Base-by-base conservation (phyloP, 148 eudicot genomes). In the Cornus suecica region DNA sequence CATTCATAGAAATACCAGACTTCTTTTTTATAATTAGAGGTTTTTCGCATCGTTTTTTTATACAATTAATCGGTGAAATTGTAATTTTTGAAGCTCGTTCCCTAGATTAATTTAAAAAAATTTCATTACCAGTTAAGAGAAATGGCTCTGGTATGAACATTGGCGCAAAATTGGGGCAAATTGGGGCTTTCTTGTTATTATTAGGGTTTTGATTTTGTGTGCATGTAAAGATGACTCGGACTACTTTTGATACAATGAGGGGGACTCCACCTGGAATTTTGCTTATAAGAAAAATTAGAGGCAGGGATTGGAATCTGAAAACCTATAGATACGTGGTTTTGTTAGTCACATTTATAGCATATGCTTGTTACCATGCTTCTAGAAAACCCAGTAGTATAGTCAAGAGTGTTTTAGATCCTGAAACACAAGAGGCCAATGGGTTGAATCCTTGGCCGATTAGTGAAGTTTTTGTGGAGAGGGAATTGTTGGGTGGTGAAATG, bases 381-480 rank as follows among this genome's bases (percentile, higher is more conserved):
- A 87, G 99, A 65, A 95, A 95, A 80, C 97, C 99, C 45, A 92
- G 92, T 74, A 92, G 99, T 80, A 91, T 95, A 52, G 97, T 95
- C 23, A 95, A 95, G 82, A 95, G 97, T 82, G 97, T 92, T 34
- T 76, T 95, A 23, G 83, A 95, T 81, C 99, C 99, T 10, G 77
- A 84, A 58, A 82, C 84, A 0, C 65, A 32, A 13, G 82, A 71
- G 14, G 67, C 41, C 20, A 62, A 37, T 2, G 37, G 20, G 9
- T 27, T 76, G 30, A 78, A 28, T 41, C 89, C 92, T 8, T 95
- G 99, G 97, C 99, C 97, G 4, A 10, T 88, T 0, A 92, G 99
- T 9, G 77, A 88, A 13, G 78, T 90, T 26, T 94, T 94, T 52
- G 32, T 89, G 54, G 74, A 79, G 65, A 78, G 81, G 70, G 82